Base-by-base conservation (phyloP, 768 basidiomycete genomes). In the Lepiota brunneoincarnata region DNA sequence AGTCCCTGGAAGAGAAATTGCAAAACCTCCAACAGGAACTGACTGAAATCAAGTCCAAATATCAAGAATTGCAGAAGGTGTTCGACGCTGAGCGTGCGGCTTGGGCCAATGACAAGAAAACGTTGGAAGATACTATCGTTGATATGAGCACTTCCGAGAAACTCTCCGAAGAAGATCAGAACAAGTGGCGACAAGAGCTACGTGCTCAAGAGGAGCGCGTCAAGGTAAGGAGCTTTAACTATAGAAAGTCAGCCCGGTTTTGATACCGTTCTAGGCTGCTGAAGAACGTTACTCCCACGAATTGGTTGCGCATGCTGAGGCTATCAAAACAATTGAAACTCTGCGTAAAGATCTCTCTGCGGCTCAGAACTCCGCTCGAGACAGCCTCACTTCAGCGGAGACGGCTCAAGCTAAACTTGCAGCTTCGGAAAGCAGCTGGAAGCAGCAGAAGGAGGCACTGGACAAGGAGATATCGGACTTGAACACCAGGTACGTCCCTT, bases 301-400 rank as follows among this genome's bases (percentile, higher is more conserved):
- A 64, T 80, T 94, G n/a, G 72, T 94, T 28, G 75, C 89, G 0
- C 93, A 95, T 65, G 92, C 93, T 0, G 91, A 93, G 18, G 79
- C 88, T 0, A 87, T 94, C 75, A 91, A 91, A 70, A 58, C 73
- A 11, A 77, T 91, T 10, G 82, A 86, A 10, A 71, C 63, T 9
- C 71, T 92, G 57, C 88, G 84, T 65, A 75, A 82, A 46, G 82
- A 91, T 38, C 72, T 94, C 3, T 63, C 75, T 14, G 63, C 67
- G 11, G 69, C 77, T 3, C 84, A 87, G 60, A 64, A 72, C 1
- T 63, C 77, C 7, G 77, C 81, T 7, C 76, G 87, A 11, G 83
- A 91, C 55, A 75, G 81, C 49, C 69, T 76, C 31, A 77, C 81
- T 9, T 75, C 81, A 2, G 82, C 86, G 6, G 84, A 93, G 57